phyloP scores from a whole-genome alignment of 495 filamentous ascomycete genomes.

The Xylaria sp. region DNA sequence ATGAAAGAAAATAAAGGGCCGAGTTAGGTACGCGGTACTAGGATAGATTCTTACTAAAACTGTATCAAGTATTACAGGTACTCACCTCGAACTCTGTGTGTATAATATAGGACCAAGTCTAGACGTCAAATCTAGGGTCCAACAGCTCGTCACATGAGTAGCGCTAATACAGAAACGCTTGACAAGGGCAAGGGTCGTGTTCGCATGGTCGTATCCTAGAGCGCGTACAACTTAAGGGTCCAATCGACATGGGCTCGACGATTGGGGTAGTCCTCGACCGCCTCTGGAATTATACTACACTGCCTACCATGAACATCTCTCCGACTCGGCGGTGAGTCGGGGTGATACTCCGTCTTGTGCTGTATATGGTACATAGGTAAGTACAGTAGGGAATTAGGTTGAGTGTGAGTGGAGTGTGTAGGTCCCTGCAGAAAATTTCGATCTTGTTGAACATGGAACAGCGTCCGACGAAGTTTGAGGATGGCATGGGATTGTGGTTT shows the following conservation, averaged over 20 bases:
- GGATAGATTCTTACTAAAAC: neutral
- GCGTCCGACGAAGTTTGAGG: neutral
- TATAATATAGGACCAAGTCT: neutral
- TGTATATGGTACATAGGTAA: too few species aligned
- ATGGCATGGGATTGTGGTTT: neutral
- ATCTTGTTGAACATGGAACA: neutral
- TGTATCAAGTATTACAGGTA: neutral
- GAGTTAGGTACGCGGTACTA: slow-evolving; percentile 9
- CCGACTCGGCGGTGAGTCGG: slow-evolving; percentile 20
- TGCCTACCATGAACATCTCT: neutral
- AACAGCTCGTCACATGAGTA: slow-evolving; percentile 13
- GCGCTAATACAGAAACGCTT: slow-evolving; percentile 8
- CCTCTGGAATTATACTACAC: slow-evolving; percentile 1
- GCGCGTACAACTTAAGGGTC: slow-evolving; percentile 4
- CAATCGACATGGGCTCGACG: neutral
- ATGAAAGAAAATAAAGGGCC: neutral
- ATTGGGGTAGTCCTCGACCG: neutral
- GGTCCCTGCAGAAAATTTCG: slow-evolving; percentile 19
- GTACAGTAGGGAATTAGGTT: neutral
- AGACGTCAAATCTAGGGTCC: slow-evolving; percentile 13
- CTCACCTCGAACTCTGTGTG: neutral
- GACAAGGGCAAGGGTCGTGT: neutral
- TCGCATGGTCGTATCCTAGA: neutral
- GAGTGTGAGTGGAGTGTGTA: slow-evolving; percentile 15
- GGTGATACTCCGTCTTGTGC: slow-evolving; percentile 6